Percentiles rank a stretch among this genome's conserved stretches.
Evolutionary conservation across 2,329 filamentous ascomycete species (phyloP).

Genomic region (Knufia petricola): DNA sequence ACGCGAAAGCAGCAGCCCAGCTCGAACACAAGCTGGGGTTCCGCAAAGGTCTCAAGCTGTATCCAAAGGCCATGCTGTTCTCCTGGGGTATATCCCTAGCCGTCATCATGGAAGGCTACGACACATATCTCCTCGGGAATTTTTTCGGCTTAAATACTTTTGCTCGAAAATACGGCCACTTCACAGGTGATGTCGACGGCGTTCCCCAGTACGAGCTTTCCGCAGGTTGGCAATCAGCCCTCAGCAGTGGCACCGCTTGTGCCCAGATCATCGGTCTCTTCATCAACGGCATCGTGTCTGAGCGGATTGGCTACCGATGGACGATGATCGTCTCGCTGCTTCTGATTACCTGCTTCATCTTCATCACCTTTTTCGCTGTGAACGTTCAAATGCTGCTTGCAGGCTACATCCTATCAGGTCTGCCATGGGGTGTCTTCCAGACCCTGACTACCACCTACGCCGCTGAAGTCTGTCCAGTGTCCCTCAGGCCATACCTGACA

Average conservation of each 20-base stretch:
- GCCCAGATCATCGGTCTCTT: constrained; percentile 23
- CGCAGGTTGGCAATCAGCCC: constrained; percentile 36
- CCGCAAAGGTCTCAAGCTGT: constrained; percentile 65
- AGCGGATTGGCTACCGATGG: constrained; percentile 37
- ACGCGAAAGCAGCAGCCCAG: constrained; percentile 20
- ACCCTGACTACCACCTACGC: constrained; percentile 31
- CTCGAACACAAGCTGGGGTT: constrained; percentile 25
- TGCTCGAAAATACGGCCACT: constrained; percentile 16
- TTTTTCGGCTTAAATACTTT: constrained; percentile 22
- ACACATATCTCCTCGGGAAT: constrained; percentile 23
- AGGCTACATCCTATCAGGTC: constrained; percentile 32
- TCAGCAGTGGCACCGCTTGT: constrained; percentile 28
- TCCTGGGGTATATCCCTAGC: constrained; percentile 32
- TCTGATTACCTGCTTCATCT: constrained; percentile 25
- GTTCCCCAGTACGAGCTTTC: constrained; percentile 16
- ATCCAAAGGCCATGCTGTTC: constrained; percentile 79
- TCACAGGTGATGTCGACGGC: constrained; percentile 13
- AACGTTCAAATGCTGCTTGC: constrained; percentile 29
- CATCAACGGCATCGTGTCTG: constrained; percentile 25
- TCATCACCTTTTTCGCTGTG: constrained; percentile 34
- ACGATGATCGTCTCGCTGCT: constrained; percentile 24
- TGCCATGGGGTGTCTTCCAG: constrained; percentile 32
- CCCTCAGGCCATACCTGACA: constrained; percentile 27
- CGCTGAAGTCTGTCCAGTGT: constrained; percentile 30
- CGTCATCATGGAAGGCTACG: constrained; percentile 24